These are phyloP conservation scores for Senecio squalidus DNA, from an alignment of 140 eudicot species.

Conservation along the genomic window DNA sequence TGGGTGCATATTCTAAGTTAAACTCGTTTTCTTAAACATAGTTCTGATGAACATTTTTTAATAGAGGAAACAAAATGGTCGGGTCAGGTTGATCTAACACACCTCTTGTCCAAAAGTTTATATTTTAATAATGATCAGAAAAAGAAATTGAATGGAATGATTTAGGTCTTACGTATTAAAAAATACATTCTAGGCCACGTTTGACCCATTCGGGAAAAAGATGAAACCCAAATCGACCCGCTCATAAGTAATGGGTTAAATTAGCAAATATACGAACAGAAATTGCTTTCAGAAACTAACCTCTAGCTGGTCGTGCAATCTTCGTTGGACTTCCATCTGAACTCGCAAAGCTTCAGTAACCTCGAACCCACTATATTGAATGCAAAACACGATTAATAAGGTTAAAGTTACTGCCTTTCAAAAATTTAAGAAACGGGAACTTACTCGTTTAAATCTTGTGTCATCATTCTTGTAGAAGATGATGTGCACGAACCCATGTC, in stretches of 20 bases:
- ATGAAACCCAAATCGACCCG: not conserved
- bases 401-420: not conserved
- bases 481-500: constrained; percentile 67
- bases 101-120: not conserved
- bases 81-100: not conserved
- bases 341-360: constrained; percentile 84
- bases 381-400: constrained; percentile 1
- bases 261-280: not conserved
- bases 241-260: not conserved
- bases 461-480: constrained; percentile 55
- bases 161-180: not conserved
- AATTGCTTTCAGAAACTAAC: constrained; percentile 26
- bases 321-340: constrained; percentile 86
- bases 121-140: too few species aligned
- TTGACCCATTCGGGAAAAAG: not conserved
- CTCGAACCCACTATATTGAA: constrained; percentile 55
- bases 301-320: constrained; percentile 86
- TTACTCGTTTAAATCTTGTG: constrained; percentile 77
- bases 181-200: not conserved
- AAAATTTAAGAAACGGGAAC: constrained; percentile 1
- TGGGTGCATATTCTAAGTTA: not conserved
- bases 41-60: not conserved
- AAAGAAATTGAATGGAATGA: too few species aligned
- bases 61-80: not conserved
- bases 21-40: not conserved